Base-by-base conservation (phyloP, 139 green algal species). In the Chlorella sp. region DNA sequence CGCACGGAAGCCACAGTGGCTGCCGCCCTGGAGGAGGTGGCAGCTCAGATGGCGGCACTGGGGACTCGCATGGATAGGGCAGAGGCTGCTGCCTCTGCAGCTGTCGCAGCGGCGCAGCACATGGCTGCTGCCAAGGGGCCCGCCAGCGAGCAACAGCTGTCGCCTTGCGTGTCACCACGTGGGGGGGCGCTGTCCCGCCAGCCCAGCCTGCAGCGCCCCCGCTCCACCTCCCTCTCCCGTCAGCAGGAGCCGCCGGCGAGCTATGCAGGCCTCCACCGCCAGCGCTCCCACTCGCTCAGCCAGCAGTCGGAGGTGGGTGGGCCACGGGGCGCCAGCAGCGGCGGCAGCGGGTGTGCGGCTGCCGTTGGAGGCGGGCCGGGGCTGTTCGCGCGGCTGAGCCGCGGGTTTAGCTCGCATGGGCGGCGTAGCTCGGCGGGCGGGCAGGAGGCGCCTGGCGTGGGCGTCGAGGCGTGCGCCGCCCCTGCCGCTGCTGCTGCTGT, bases 351-450 rank as follows among this genome's bases (percentile, higher is more conserved):
- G 32, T 28, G 42, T 18, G 19, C 75, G 30, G 40, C 19, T 0
- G 9, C 34, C 57, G 60, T n/a, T 57, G 53, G 36, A 0, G 32
- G 57, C 22, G 57, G 81, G 34, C 15, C 32, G 24, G 83, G 83
- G 24, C 84, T 88, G 68, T 81, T 88, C 68, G 84, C 84, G 4
- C 84, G 84, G 16, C 30, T 81, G 3, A 39, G 84, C 68, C 84
- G 84, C 66, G 80, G 84, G 66, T 39, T 88, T 16, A 88, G 36
- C 39, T n/a, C 39, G 66, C 66, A 81, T 2, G 28, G 84, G 3
- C 39, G 84, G 26, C 79, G 48, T 30, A 85, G 79, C 42, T 68
- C 42, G 42, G 68, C 14, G 32, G 79, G 30, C 34, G 32, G 42
- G 28, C 84, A 69, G 24, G 61, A 69, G 14, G 61, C 22, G 12